Conservation (phyloP, 2,329 filamentous ascomycete genomes). For the Monosporascus sp. region DNA sequence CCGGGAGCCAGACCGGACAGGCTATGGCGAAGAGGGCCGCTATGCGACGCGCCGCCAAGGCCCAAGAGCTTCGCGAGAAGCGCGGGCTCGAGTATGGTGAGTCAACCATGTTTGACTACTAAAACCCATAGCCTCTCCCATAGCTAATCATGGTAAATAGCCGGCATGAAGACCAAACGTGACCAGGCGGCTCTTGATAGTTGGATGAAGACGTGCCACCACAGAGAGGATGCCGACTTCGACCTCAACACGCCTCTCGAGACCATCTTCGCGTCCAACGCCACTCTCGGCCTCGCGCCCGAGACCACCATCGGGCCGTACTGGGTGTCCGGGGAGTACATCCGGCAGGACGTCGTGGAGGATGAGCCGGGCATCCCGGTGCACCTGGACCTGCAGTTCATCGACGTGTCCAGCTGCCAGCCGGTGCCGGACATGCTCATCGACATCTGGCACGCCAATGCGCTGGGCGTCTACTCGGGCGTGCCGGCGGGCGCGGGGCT, state of each 20-base stretch:
- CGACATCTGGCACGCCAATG: constrained; percentile 34
- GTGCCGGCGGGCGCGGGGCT: constrained; percentile 28
- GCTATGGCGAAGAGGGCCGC: constrained; percentile 29
- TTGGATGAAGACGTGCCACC: constrained; percentile 15
- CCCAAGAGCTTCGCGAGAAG: constrained; percentile 30
- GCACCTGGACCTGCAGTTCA: constrained; percentile 31
- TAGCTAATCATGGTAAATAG: constrained; percentile 1
- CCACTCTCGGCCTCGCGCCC: constrained; percentile 15
- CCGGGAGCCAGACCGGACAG: constrained; percentile 24
- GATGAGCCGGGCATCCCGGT: constrained; percentile 28
- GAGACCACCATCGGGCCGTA: constrained; percentile 19
- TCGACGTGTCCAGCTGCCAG: constrained; percentile 29
- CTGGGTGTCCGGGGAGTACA: constrained; percentile 27
- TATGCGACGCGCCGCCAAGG: constrained; percentile 27
- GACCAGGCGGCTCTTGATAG: constrained; percentile 14
- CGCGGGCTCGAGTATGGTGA: constrained; percentile 18
- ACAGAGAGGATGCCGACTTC: constrained; percentile 14
- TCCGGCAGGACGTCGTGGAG: constrained; percentile 30
- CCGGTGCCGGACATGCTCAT: constrained; percentile 26
- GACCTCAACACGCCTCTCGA: constrained; percentile 10
- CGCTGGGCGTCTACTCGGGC: constrained; percentile 37
- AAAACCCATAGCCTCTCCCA: neutral
- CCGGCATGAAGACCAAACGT: constrained; percentile 14
- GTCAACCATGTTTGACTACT: neutral
- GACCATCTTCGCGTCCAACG: constrained; percentile 16